Base-by-base conservation (phyloP, 2,329 filamentous ascomycete species). In the Teratosphaeria viscida region DNA sequence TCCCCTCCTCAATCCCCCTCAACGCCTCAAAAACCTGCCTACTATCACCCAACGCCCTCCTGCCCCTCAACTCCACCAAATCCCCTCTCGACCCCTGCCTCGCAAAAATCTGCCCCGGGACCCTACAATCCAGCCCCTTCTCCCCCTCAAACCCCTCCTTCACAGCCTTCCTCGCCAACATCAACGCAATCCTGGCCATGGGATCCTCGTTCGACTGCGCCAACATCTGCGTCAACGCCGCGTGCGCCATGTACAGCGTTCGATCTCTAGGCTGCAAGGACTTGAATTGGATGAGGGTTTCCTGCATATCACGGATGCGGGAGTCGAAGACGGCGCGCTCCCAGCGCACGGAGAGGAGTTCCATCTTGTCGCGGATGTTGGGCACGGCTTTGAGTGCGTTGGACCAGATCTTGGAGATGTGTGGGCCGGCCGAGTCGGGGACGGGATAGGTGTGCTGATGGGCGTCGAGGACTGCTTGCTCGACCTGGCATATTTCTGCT, bases 201-300 rank as follows among this genome's bases (percentile, higher is more conserved):
- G 71, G 39, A 56, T 72, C 70, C 11, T 67, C 70, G 19, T 67
- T 66, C 26, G 57, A 19, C 5, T 55, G 64, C 6, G 69, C 70
- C 23, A 71, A 55, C 54, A 72, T 57, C 55, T 71, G 69, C 34
- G 70, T 72, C n/a, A 70, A 64, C 23, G 64, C 70, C 16, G 67
- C 69, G 61, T 73, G 71, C 2, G 71, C 71, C 65, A 73, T 67
- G 60, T 71, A 72, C 23, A 70, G 60, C 6, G 64, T 60, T 12
- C 68, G 62, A 58, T 73, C 68, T 57, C 63, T 64, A 0, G 70
- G 70, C 56, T 67, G 63, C 7, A 68, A 57, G 11, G 64, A 64
- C 57, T 72, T 73, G 56, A 72, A 57, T 53, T 70, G 68, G 29
- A 73, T 71, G 32, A 73, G 61, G 12, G 70, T 62, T 59, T 72